A percentile compares a stretch with the other conserved stretches of the same genome.
phyloP scores from a whole-genome alignment of 2,329 filamentous ascomycete genomes.

The Spiromastix sp. region DNA sequence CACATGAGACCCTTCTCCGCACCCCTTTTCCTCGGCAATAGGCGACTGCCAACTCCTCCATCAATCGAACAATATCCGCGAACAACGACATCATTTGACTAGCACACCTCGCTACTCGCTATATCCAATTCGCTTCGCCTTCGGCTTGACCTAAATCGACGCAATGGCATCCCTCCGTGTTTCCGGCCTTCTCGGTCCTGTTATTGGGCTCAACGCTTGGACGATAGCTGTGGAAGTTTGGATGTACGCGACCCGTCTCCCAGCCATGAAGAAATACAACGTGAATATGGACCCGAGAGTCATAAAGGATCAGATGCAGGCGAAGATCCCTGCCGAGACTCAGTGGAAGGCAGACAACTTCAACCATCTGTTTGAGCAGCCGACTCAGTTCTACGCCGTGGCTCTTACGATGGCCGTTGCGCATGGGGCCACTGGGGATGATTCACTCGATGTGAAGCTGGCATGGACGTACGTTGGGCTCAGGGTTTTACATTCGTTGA shows the following conservation, averaged over 20 bases:
- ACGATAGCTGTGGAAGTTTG: conserved; percentile 32
- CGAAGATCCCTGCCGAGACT: conserved; percentile 16
- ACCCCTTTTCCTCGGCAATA: too few species aligned
- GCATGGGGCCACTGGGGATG: conserved; percentile 10
- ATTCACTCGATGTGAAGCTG: conserved; percentile 20
- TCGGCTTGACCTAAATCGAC: too few species aligned
- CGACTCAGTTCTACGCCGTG: conserved; percentile 36
- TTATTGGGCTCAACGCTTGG: conserved; percentile 29
- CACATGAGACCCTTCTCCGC: too few species aligned
- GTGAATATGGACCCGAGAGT: conserved; percentile 11
- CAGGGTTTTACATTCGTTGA: conserved; percentile 30
- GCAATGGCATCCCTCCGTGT: neutral
- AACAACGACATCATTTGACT: too few species aligned
- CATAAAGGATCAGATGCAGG: conserved; percentile 18
- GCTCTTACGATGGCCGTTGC: conserved; percentile 25
- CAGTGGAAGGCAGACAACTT: conserved; percentile 34
- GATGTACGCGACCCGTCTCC: conserved; percentile 32
- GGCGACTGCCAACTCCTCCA: too few species aligned
- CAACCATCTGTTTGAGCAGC: conserved; percentile 36
- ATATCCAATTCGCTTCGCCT: too few species aligned
- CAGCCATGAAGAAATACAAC: conserved; percentile 24
- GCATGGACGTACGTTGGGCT: conserved; percentile 36
- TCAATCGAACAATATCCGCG: too few species aligned
- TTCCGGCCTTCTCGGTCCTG: conserved; percentile 18
- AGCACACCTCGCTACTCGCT: too few species aligned